Conservation (phyloP, 306 rosid genomes). For the Cicer yamashitae region DNA sequence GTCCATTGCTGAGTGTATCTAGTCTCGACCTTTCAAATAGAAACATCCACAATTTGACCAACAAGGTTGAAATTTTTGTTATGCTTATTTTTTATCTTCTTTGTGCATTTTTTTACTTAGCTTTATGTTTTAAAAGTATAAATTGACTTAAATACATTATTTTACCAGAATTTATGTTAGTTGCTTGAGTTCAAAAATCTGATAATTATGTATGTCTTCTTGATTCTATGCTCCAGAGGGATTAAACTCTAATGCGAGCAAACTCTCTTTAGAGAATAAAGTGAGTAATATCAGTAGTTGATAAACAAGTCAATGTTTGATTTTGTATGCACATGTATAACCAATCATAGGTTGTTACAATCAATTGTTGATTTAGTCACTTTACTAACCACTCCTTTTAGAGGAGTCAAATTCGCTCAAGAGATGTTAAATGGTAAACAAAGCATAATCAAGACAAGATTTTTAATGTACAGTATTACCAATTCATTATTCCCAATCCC, state of each 20-base stretch:
- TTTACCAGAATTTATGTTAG: background rate
- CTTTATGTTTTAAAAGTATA: background rate
- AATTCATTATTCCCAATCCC: slow-evolving; percentile 24
- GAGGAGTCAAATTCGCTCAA: background rate
- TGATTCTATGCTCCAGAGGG: background rate
- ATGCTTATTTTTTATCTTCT: slow-evolving; percentile 29
- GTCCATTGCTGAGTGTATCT: slow-evolving; percentile 54
- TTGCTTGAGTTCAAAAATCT: slow-evolving; percentile 34
- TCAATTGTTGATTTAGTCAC: too few relatives aligned
- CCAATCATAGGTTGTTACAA: too few relatives aligned
- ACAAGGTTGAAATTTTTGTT: slow-evolving; percentile 54
- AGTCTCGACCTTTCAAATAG: slow-evolving; percentile 82
- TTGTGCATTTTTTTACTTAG: slow-evolving; percentile 12
- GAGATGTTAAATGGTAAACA: slow-evolving; percentile 21
- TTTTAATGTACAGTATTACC: slow-evolving; percentile 7
- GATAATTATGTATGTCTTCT: slow-evolving; percentile 15
- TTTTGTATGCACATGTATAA: too few relatives aligned
- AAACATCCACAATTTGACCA: slow-evolving; percentile 69
- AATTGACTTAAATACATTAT: slow-evolving; percentile 9
- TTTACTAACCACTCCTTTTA: too few relatives aligned
- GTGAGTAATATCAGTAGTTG: too few relatives aligned
- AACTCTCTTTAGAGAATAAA: too few relatives aligned
- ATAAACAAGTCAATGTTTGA: too few relatives aligned
- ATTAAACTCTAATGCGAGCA: too few relatives aligned
- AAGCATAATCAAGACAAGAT: background rate